These are phyloP conservation scores for Vitellaria paradoxa DNA, from an alignment of 179 eudicot species.

Conservation along the genomic window DNA sequence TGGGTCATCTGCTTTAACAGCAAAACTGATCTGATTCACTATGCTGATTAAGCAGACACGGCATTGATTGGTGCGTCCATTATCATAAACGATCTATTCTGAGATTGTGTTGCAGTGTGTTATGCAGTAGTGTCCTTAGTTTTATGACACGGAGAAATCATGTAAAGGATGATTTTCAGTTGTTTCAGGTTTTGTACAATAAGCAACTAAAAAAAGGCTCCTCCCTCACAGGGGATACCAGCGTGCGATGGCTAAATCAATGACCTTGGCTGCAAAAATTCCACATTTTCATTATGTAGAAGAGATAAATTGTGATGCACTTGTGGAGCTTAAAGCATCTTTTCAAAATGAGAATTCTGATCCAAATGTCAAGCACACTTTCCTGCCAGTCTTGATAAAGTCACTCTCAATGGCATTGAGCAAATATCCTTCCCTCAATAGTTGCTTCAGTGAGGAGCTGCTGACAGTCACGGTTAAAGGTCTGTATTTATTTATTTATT, in stretches of 20 bases:
- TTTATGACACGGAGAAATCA: background rate
- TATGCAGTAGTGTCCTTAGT: background rate
- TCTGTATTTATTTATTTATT: constrained; percentile 16
- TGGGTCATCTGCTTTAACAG: background rate
- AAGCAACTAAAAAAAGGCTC: constrained; percentile 3
- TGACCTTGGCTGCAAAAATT: constrained; percentile 87
- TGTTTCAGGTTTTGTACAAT: background rate
- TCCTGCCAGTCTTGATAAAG: constrained; percentile 84
- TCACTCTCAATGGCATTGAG: constrained; percentile 79
- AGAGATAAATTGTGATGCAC: constrained; percentile 77
- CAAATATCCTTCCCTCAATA: constrained; percentile 71
- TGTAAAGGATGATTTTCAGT: background rate
- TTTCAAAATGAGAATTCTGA: constrained; percentile 75
- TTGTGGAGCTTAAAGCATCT: constrained; percentile 65
- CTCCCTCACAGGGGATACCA: constrained; percentile 75
- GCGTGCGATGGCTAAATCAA: constrained; percentile 96
- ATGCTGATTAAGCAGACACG: background rate
- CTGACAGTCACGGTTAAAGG: constrained; percentile 77
- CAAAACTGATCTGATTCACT: background rate
- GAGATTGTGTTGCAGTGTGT: background rate
- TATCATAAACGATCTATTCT: background rate
- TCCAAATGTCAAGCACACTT: constrained; percentile 79
- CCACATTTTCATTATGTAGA: constrained; percentile 97
- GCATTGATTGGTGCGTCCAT: background rate
- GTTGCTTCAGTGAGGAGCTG: constrained; percentile 64